phyloP scores from a whole-genome alignment of 1,284 basidiomycete species.

The Paramarasmius palmivorus region DNA sequence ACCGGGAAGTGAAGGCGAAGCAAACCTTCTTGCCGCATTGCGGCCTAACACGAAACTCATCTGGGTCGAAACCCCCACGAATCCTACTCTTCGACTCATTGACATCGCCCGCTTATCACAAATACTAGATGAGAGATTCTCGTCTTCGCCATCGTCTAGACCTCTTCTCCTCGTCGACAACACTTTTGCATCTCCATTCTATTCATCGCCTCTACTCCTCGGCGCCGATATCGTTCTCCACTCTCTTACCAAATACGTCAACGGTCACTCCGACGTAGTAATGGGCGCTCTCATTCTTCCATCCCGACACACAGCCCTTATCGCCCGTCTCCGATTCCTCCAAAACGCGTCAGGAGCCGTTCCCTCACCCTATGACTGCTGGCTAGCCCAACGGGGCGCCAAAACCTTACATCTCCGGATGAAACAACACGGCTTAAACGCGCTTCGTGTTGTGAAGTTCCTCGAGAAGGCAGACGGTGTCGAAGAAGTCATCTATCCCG shows the following conservation, averaged over 20 bases:
- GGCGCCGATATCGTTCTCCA: slow-evolving; percentile 86
- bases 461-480: slow-evolving; percentile 63
- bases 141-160: slow-evolving; percentile 43
- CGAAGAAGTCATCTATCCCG: slow-evolving; percentile 86
- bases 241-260: slow-evolving; percentile 89
- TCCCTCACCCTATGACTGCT: slow-evolving; percentile 87
- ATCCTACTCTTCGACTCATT: slow-evolving; percentile 89
- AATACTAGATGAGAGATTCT: slow-evolving; percentile 61
- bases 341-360: slow-evolving; percentile 92
- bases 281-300: slow-evolving; percentile 83
- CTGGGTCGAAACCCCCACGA: slow-evolving; percentile 96
- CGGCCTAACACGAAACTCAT: slow-evolving; percentile 88
- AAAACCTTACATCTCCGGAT: slow-evolving; percentile 91
- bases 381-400: slow-evolving; percentile 88
- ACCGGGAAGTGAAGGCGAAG: slow-evolving; percentile 48
- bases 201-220: slow-evolving; percentile 83
- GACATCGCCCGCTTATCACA: slow-evolving; percentile 57
- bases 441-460: slow-evolving; percentile 72
- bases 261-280: slow-evolving; percentile 91
- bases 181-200: slow-evolving; percentile 92
- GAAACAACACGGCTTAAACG: slow-evolving; percentile 86
- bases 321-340: slow-evolving; percentile 75
- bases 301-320: slow-evolving; percentile 48
- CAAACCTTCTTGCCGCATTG: slow-evolving; percentile 60
- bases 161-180: slow-evolving; percentile 88